These are phyloP conservation scores for Pholiota molesta DNA, from an alignment of 768 basidiomycete species.

Conservation along the genomic window DNA sequence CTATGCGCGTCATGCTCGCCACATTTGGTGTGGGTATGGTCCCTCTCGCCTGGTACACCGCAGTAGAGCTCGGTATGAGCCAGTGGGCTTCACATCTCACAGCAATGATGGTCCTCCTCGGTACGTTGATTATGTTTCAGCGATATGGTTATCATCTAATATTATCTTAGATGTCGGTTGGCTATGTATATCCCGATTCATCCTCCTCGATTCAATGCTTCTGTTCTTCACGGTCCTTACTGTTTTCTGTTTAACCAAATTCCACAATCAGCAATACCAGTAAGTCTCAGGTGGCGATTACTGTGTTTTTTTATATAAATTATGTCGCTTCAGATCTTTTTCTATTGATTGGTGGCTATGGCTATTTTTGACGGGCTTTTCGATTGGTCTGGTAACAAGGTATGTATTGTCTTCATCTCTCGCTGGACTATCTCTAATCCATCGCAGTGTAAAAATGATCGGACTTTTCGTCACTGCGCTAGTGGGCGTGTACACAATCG, in stretches of 20 bases:
- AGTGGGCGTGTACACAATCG: slow-evolving; percentile 94
- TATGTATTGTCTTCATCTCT: slow-evolving; percentile 28
- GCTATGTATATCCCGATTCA: slow-evolving; percentile 96
- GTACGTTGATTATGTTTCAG: slow-evolving; percentile 45
- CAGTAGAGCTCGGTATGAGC: slow-evolving; percentile 92
- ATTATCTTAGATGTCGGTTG: slow-evolving; percentile 81
- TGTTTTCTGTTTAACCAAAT: slow-evolving; percentile 92
- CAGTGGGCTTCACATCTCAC: slow-evolving; percentile 89
- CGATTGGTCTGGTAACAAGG: slow-evolving; percentile 96
- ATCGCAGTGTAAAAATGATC: slow-evolving; percentile 87
- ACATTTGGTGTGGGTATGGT: slow-evolving; percentile 95
- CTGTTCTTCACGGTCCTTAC: slow-evolving; percentile 98
- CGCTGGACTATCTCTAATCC: slow-evolving; percentile 3
- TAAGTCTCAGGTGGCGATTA: slow-evolving; percentile 40
- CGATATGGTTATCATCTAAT: slow-evolving; percentile 1
- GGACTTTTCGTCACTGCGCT: slow-evolving; percentile 94
- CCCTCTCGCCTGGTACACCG: slow-evolving; percentile 95
- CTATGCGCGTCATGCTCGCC: slow-evolving; percentile 95
- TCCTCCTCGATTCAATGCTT: slow-evolving; percentile 98
- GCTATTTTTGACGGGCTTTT: slow-evolving; percentile 90
- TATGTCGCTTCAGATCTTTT: slow-evolving; percentile 66
- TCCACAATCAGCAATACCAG: slow-evolving; percentile 97
- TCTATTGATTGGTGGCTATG: slow-evolving; percentile 98
- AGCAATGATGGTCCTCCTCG: slow-evolving; percentile 90
- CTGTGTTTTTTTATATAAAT: slow-evolving; percentile 3